These are phyloP conservation scores for Blumeriella jaapii DNA, from an alignment of 2,329 filamentous ascomycete species.

Conservation along the genomic window DNA sequence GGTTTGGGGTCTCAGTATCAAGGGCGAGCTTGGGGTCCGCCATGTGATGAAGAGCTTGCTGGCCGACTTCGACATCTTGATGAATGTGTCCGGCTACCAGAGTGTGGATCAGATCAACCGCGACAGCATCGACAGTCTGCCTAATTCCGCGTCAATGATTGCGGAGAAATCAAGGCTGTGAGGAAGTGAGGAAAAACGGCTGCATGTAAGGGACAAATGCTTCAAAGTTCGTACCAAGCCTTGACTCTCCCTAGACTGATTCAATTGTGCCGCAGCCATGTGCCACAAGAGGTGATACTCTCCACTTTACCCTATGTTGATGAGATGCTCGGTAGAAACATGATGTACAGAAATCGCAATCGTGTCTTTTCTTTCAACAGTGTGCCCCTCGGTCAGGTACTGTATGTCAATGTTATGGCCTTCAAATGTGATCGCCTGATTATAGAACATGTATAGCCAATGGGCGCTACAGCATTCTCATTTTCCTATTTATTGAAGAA, in stretches of 20 bases:
- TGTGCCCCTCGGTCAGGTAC: constrained; percentile 14
- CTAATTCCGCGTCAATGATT: constrained; percentile 31
- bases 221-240: constrained; percentile 30
- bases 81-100: constrained; percentile 46
- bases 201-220: constrained; percentile 22
- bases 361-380: constrained; percentile 19
- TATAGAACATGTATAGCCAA: too few relatives aligned
- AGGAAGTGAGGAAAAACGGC: neutral
- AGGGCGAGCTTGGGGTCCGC: constrained; percentile 47
- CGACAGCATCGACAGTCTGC: constrained; percentile 30
- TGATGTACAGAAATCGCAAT: constrained; percentile 7
- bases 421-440: too few relatives aligned
- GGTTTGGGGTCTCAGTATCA: constrained; percentile 48
- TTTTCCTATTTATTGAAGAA: too few relatives aligned
- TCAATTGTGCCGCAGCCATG: too few relatives aligned
- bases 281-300: too few relatives aligned
- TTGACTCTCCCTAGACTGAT: too few relatives aligned
- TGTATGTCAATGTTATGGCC: constrained; percentile 30
- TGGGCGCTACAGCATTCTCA: too few relatives aligned
- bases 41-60: constrained; percentile 51
- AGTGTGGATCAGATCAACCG: constrained; percentile 40
- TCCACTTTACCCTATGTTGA: neutral
- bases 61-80: constrained; percentile 49
- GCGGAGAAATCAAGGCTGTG: constrained; percentile 26
- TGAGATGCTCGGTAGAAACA: constrained; percentile 2